These are phyloP conservation scores for Cryptosporidium ubiquitum DNA, from an alignment of 169 alveolate genomes.

Conservation along the genomic window DNA sequence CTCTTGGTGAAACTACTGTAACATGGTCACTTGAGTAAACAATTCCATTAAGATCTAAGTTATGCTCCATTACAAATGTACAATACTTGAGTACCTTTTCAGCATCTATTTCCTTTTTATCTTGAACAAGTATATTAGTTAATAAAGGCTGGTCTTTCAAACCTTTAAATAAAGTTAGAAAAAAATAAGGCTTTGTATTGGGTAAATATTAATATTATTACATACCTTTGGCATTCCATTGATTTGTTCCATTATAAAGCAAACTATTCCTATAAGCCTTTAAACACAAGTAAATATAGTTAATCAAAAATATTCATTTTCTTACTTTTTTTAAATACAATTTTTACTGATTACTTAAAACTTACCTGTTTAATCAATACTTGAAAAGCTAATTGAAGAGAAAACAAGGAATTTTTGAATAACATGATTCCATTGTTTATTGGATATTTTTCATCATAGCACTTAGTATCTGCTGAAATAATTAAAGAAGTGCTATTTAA, in stretches of 20 bases:
- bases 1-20: slow-evolving; percentile 58
- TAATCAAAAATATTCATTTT: background rate
- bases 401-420: slow-evolving; percentile 31
- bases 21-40: slow-evolving; percentile 25
- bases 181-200: background rate
- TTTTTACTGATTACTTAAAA: background rate
- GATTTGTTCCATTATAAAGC: slow-evolving; percentile 1
- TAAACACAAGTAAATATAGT: background rate
- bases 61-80: slow-evolving; percentile 17
- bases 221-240: slow-evolving; percentile 74
- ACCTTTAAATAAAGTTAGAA: background rate
- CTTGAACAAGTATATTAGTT: slow-evolving; percentile 68
- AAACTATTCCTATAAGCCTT: slow-evolving; percentile 48
- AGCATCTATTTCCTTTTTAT: slow-evolving; percentile 53
- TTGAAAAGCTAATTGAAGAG: slow-evolving; percentile 40
- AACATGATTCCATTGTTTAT: slow-evolving; percentile 74
- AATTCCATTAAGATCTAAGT: slow-evolving; percentile 49
- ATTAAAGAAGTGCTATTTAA: slow-evolving; percentile 21
- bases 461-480: slow-evolving; percentile 75
- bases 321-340: background rate
- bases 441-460: slow-evolving; percentile 73
- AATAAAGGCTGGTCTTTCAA: slow-evolving; percentile 72
- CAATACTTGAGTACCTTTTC: slow-evolving; percentile 17
- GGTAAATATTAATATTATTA: background rate
- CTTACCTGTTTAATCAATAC: slow-evolving; percentile 59